Base-by-base conservation (phyloP, 1,284 basidiomycete species). In the Ganoderma sinense region DNA sequence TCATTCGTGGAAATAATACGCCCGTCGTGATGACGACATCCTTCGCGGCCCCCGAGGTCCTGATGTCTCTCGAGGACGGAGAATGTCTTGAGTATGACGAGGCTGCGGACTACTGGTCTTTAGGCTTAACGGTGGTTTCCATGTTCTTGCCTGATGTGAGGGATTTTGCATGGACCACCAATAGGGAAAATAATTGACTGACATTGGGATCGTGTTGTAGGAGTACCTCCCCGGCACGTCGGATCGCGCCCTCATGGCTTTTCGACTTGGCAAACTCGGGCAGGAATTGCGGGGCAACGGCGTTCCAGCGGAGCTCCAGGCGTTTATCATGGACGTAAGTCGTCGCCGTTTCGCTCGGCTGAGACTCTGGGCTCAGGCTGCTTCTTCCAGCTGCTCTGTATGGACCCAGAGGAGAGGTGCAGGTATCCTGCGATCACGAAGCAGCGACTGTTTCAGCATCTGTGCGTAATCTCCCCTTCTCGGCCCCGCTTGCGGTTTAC, bases 21-120 rank as follows among this genome's bases (percentile, higher is more conserved):
- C 41, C 60, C 11, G 59, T 73, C 33, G 65, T 77, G 31, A 60
- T 71, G 60, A 78, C 76, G 8, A 26, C 59, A 1, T 53, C 66
- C 0, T 79, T 73, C 64, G 76, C 77, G 26, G 77, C 77, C 2
- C 78, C 78, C 11, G 77, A 78, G 68, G 45, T 78, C 39, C 48
- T 78, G 40, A 40, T 8, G 40, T 43, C 14, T 16, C 62, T 58
- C 33, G 23, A 58, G 5, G 63, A 69, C 3, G 43, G 51, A 13
- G n/a, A n/a, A 3, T 43, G 62, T 6, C 58, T 36, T 58, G 48
- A 67, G 29, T 78, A 78, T 62, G 72, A 73, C 45, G 65, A 71
- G 31, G 53, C 69, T 2, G 70, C 74, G 20, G 78, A 79, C 41
- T 77, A 75, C 61, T 79, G 76, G 76, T 72, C 78, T 1, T 59